These are phyloP conservation scores for Grosmannia serpens DNA, from an alignment of 2,329 filamentous ascomycete genomes.

Conservation along the genomic window DNA sequence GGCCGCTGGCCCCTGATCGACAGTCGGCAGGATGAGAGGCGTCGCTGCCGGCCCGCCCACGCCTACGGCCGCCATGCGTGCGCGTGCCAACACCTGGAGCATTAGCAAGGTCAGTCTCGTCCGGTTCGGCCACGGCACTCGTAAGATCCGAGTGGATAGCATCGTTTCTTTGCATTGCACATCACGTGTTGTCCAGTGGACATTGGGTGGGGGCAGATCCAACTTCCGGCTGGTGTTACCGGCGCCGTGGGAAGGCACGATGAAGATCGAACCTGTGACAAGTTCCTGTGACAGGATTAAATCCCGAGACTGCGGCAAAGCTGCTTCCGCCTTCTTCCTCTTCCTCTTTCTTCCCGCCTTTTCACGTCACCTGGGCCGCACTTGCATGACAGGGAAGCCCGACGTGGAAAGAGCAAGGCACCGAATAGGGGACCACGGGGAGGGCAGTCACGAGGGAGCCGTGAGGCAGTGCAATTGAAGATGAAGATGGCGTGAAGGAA, in stretches of 20 bases:
- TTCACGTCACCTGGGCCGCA: background rate
- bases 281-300: background rate
- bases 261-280: background rate
- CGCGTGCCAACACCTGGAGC: constrained; percentile 27
- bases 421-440: too few relatives aligned
- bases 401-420: background rate
- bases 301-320: background rate
- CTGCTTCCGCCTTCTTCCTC: background rate
- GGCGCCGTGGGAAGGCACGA: background rate
- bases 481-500: background rate
- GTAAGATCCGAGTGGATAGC: too few relatives aligned
- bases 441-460: background rate
- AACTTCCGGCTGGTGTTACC: background rate
- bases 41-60: constrained; percentile 1
- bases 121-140: background rate
- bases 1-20: background rate
- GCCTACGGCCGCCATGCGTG: background rate
- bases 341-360: background rate
- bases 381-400: background rate
- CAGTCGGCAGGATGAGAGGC: background rate
- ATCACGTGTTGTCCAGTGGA: background rate
- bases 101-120: constrained; percentile 20
- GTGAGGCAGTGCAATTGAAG: background rate
- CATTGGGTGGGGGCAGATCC: background rate
- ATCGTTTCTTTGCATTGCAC: background rate